Evolutionary conservation across 495 filamentous ascomycete species (phyloP), one percentile per base, ranked within the genome.

Genomic region (Aspergillus conjunctus): DNA sequence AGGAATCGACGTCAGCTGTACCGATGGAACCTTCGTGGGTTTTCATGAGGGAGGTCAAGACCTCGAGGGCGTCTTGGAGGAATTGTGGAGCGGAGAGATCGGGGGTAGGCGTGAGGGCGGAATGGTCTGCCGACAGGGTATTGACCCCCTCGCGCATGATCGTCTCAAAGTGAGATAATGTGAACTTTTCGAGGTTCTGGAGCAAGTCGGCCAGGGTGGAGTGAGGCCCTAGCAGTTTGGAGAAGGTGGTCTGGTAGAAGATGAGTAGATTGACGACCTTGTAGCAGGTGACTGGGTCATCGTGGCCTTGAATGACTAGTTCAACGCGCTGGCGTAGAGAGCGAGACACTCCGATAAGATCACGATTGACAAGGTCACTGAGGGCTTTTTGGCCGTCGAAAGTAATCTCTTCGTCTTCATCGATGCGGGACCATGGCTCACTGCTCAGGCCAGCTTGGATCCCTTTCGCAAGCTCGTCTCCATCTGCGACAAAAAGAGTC

Each of bases 271-370:
- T 97, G 17, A 90, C 87, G 39, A 97, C 87, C 66, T 91, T 91
- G 79, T 96, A 99, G 52, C 91, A 88, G 46, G 93, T 78, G 22
- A 93, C 88, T 0, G 91, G 86, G 56, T 97, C 92, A 59, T 97
- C 94, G 67, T 97, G 91, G 53, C 88, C 90, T 65, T 96, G 91
- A 34, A 97, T 89, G 31, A 95, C 89, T 61, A 97, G 89, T 74
- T 96, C 92, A 54, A 93, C 86, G 14, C 93, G 82, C 70, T 96
- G 92, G 8, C 88, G 85, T 9, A 97, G 74, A 12, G 90, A 84
- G 10, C 89, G 83, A 22, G 88, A 87, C 11, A 92, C 91, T 1
- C 91, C 90, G 5, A 84, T 84, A 30, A 98, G 81, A 66, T 94
- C 88, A 43, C 92, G 88, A 66, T 92, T 92, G 20, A 98, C 92